Evolutionary conservation across 179 eudicot species (phyloP), one percentile per base, ranked within the genome.

Genomic region (Dionaea muscipula): DNA sequence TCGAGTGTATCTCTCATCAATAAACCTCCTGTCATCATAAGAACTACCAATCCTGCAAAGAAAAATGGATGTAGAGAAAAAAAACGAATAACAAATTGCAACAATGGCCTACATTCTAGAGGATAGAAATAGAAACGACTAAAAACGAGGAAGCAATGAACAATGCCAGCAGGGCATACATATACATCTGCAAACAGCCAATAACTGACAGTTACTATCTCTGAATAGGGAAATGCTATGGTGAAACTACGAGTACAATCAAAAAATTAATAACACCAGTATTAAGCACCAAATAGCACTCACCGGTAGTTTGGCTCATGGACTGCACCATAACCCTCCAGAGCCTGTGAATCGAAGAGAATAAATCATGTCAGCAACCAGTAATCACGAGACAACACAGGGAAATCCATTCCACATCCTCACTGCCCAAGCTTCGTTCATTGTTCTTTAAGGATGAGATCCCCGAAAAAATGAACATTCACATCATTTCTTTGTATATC

Each of bases 321-420:
- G 48, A 65, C 93, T 53, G 89, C 78, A 67, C 82, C 83, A 83
- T 88, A 88, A 68, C 96, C 96, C 78, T 93, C 96, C 82, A 81
- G 78, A 76, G 94, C 99, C 99, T 93, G 99, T 88, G 96, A 94
- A 93, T 93, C 83, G 85, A 93, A 93, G 90, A 89, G 81, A 87
- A 85, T 82, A 93, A 84, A 79, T 70, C 66, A 82, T 68, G 89
- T 93, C 96, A 88, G 99, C 89, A 87, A 82, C 78, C 68, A 70
- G 71, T 68, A 81, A 71, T 75, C 73, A 88, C 66, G 79, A 72
- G 71, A 74, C 64, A 72, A 76, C 76, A 81, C 77, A 82, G 76
- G 81, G 77, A 85, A 85, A 79, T 78, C 93, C 81, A 88, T 75
- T 85, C 94, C 90, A 85, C 68, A 85, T 82, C 99, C 94, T 81